Conservation (phyloP, 2,329 filamentous ascomycete genomes). For the Aspergillus quadrilineatus region DNA sequence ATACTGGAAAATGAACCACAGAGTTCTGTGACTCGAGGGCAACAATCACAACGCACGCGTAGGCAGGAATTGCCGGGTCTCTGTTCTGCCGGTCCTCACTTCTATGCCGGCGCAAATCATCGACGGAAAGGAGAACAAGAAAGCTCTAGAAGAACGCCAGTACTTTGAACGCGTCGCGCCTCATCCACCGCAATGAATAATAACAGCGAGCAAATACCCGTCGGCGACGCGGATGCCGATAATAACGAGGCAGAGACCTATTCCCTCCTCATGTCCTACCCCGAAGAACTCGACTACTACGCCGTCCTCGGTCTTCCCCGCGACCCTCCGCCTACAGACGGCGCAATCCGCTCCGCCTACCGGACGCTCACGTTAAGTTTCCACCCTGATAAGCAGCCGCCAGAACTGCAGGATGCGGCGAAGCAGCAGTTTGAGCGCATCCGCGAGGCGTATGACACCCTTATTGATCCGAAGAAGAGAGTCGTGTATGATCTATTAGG, state of each 20-base stretch:
- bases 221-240: not conserved
- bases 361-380: constrained; percentile 44
- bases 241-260: constrained; percentile 23
- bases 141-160: not conserved
- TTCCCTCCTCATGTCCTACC: constrained; percentile 28
- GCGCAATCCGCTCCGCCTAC: constrained; percentile 46
- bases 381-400: constrained; percentile 48
- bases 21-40: not conserved
- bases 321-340: constrained; percentile 40
- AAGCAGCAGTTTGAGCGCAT: constrained; percentile 40
- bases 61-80: no score
- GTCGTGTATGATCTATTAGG: constrained; percentile 46
- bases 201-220: not conserved
- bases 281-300: constrained; percentile 43
- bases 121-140: not conserved
- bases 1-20: constrained; percentile 1
- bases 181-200: not conserved
- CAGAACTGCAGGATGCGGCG: constrained; percentile 38
- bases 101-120: not conserved
- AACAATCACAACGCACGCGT: not conserved
- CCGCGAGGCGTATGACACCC: constrained; percentile 43
- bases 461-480: constrained; percentile 43
- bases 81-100: not conserved
- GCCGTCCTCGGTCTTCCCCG: constrained; percentile 41
- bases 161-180: not conserved